Evolutionary conservation across 2,329 filamentous ascomycete genomes (phyloP), one percentile per base, ranked within the genome.

Genomic region (Cladosporium sp.): DNA sequence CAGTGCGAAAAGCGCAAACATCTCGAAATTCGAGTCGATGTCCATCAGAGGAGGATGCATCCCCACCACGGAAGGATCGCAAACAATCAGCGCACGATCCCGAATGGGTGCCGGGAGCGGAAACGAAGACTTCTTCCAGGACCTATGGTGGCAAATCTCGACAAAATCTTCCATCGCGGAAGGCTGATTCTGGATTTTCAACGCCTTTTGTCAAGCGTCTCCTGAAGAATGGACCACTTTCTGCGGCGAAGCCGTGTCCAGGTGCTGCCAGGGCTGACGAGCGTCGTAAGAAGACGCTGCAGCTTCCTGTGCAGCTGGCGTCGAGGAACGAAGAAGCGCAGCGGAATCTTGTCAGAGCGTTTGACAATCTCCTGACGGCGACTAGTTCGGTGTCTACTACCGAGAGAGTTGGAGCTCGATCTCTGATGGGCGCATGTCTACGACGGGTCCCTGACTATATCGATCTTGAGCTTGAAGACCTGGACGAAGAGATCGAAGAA

Each of bases 401-500:
- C 36, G 73, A 71, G 61, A 70, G 74, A 58, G 71, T 67, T 8
- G 80, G 80, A 21, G 72, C 78, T 4, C 68, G 76, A 12, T 79
- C 79, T 2, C 71, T 82, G 8, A 72, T 79, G 65, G 69, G 70
- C 8, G 75, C 75, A 3, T 82, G 80, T 63, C 67, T 82, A 34
- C 74, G 75, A 14, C 75, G 75, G 59, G 72, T 82, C 14, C 79
- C 80, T 0, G 72, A 72, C 14, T 80, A 81, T 54, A 80, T 82
- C 36, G 26, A 32, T 6, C 51, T 64, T 30, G 61, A 64, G 24
- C 74, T 74, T 32, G 70, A 78, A 1, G 78, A 80, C 57, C 69
- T 74, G 24, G 68, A 77, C 14, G 74, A 77, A 36, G 66, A 72
- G 21, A 68, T 71, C 5, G 75, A 78, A 14, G 74, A 76, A 4